Evolutionary conservation across 192 early-diverging fungal species (phyloP).

Genomic region (Fimicolochytrium jonesii): DNA sequence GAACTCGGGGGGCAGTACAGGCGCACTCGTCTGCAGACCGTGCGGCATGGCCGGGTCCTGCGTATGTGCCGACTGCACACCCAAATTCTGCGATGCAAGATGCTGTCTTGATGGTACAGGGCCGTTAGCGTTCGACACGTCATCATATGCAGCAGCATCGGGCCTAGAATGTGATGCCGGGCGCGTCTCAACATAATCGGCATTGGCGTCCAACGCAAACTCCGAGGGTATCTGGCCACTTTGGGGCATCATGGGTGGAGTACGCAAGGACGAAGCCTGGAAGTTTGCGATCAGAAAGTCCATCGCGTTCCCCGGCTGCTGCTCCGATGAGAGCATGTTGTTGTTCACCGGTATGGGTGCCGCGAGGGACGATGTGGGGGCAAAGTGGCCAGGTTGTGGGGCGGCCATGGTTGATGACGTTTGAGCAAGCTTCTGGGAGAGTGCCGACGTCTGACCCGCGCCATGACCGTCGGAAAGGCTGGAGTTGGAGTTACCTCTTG

Average conservation of each 20-base stretch:
- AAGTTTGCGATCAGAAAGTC: constrained; percentile 20
- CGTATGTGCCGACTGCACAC: too few relatives aligned
- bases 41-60: too few relatives aligned
- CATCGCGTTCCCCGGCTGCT: not conserved
- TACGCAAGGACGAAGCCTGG: constrained; percentile 13
- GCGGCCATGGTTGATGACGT: not conserved
- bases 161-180: not conserved
- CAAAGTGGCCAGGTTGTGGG: not conserved
- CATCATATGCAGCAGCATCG: not conserved
- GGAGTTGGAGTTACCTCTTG: too few relatives aligned
- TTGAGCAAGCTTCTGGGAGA: constrained; percentile 2
- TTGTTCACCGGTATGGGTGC: too few relatives aligned
- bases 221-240: not conserved
- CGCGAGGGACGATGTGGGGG: not conserved
- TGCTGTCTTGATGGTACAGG: too few relatives aligned
- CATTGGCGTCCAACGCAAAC: not conserved
- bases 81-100: too few relatives aligned
- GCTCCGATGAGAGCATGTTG: too few relatives aligned
- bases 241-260: constrained; percentile 7
- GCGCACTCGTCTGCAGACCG: too few relatives aligned
- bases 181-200: not conserved
- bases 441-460: not conserved
- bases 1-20: too few relatives aligned
- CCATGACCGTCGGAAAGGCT: not conserved
- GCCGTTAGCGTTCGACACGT: too few relatives aligned